Percentiles rank a stretch among this genome's conserved stretches.
Evolutionary conservation across 2,329 filamentous ascomycete genomes (phyloP).

Genomic region (Zymoseptoria crescenta): DNA sequence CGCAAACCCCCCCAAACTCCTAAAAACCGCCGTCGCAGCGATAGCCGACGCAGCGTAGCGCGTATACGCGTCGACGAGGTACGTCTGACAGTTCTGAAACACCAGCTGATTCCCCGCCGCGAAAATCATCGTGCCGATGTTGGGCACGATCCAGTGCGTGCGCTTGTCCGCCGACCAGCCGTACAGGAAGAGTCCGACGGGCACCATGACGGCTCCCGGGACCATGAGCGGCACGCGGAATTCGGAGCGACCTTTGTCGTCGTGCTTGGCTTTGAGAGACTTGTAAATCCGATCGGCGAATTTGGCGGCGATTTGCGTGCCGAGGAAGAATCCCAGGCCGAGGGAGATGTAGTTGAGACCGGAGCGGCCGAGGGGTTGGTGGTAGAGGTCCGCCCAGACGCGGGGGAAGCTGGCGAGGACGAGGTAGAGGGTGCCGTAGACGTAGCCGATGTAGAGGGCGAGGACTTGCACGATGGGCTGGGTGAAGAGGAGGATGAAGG

Average conservation of each 20-base stretch:
- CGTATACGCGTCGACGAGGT: conserved; percentile 51
- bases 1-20: conserved; percentile 49
- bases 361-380: conserved; percentile 22
- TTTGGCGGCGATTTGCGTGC: conserved; percentile 34
- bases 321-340: conserved; percentile 54
- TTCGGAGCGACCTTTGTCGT: conserved; percentile 33
- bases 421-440: conserved; percentile 34
- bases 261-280: conserved; percentile 31
- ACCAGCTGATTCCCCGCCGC: conserved; percentile 48
- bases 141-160: conserved; percentile 53
- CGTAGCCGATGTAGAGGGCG: conserved; percentile 32
- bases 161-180: conserved; percentile 49
- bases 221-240: conserved; percentile 48
- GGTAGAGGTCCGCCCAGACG: conserved; percentile 26
- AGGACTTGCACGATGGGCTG: conserved; percentile 33
- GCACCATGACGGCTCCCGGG: conserved; percentile 46
- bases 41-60: conserved; percentile 43
- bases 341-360: conserved; percentile 43
- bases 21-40: conserved; percentile 48
- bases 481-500: conserved; percentile 30
- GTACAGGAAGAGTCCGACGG: conserved; percentile 50
- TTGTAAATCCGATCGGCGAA: conserved; percentile 33
- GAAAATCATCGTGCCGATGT: conserved; percentile 51
- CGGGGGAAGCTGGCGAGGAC: conserved; percentile 30
- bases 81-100: conserved; percentile 54